phyloP scores from a whole-genome alignment of 2,329 filamentous ascomycete genomes.

The Fusarium torreyae region DNA sequence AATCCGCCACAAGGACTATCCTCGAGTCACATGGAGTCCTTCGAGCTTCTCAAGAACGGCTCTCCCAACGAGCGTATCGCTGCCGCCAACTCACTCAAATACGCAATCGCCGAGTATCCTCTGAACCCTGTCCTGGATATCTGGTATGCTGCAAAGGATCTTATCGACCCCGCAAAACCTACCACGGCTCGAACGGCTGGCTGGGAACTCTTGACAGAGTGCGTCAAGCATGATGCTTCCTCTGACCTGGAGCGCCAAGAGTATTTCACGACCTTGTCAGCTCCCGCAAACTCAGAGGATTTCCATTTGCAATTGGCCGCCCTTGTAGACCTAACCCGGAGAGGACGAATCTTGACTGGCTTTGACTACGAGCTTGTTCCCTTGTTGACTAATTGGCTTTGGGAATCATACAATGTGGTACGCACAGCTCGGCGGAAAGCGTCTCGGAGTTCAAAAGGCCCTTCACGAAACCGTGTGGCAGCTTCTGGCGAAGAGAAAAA shows the following conservation, averaged over 20 bases:
- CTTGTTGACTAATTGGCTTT: conserved; percentile 73
- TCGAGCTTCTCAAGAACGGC: conserved; percentile 69
- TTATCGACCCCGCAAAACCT: conserved; percentile 72
- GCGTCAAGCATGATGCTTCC: conserved; percentile 72
- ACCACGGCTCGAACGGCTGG: conserved; percentile 69
- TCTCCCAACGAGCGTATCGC: conserved; percentile 67
- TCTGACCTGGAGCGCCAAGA: conserved; percentile 77
- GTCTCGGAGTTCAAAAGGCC: conserved; percentile 55
- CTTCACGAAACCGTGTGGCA: conserved; percentile 56
- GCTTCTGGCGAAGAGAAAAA: conserved; percentile 71
- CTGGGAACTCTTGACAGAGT: conserved; percentile 76
- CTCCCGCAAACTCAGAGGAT: conserved; percentile 70
- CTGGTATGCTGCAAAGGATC: conserved; percentile 76
- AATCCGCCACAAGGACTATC: conserved; percentile 61
- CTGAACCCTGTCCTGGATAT: conserved; percentile 73
- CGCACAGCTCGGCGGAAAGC: conserved; percentile 66
- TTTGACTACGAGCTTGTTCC: conserved; percentile 79
- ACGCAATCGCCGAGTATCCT: conserved; percentile 71
- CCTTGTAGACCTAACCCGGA: conserved; percentile 72
- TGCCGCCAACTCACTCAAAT: conserved; percentile 71
- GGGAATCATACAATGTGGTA: conserved; percentile 68
- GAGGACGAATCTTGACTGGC: conserved; percentile 74
- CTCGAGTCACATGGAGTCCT: conserved; percentile 67
- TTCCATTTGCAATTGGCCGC: conserved; percentile 77
- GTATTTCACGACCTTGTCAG: conserved; percentile 75